Percentiles rank a stretch among this genome's conserved stretches.
phyloP scores from a whole-genome alignment of 768 basidiomycete genomes.

The Pulveroboletus frians region DNA sequence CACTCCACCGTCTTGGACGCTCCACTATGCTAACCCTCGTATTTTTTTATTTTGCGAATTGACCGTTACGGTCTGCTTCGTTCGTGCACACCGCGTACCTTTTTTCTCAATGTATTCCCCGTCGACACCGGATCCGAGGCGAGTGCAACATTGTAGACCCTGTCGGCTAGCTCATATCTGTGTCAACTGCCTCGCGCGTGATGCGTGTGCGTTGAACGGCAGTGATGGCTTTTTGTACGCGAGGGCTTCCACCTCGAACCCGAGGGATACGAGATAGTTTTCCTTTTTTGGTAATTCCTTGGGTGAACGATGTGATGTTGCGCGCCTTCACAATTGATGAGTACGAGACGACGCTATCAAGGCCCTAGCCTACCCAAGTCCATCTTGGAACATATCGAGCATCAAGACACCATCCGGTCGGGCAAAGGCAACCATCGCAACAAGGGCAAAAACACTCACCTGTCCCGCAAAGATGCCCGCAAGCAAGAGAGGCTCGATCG shows the following conservation, averaged over 20 bases:
- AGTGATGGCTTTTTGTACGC: no score
- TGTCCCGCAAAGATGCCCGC: conserved; percentile 56
- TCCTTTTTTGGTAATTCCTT: background rate
- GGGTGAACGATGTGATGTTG: background rate
- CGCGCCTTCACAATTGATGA: conserved; percentile 5
- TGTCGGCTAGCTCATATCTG: background rate
- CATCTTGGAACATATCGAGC: conserved; percentile 24
- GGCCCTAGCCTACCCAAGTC: conserved; percentile 27
- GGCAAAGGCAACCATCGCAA: conserved; percentile 5
- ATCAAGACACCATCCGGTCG: background rate
- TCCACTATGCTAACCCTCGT: conserved; percentile 9
- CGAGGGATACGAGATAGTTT: no score
- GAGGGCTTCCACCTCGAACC: no score
- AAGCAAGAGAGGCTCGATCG: conserved; percentile 55
- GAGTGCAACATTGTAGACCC: no score
- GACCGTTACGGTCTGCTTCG: conserved; percentile 3
- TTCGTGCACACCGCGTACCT: conserved; percentile 2
- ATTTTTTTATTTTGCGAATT: conserved; percentile 5
- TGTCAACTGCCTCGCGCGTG: background rate
- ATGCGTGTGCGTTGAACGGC: background rate
- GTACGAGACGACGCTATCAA: conserved; percentile 6
- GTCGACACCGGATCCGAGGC: background rate
- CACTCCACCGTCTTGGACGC: conserved; percentile 5
- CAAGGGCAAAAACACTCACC: conserved; percentile 10
- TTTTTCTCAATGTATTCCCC: background rate